Conservation (phyloP, 179 eudicot genomes). For the Carnegiea gigantea region DNA sequence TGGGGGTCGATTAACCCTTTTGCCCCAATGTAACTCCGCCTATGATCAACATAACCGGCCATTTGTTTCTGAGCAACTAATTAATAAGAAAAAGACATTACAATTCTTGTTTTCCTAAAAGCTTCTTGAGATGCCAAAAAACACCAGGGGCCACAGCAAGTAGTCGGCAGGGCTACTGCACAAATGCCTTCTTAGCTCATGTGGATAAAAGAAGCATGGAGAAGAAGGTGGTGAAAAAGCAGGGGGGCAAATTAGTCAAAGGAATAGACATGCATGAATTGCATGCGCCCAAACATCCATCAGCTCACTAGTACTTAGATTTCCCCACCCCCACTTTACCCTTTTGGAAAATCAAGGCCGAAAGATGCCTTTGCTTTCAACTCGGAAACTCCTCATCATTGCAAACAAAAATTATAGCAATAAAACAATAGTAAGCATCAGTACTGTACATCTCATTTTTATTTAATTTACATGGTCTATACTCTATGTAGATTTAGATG, state of each 20-base stretch:
- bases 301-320: not conserved
- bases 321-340: not conserved
- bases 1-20: too few species aligned
- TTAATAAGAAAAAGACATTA: too few species aligned
- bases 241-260: not conserved
- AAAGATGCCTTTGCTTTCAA: not conserved
- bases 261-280: not conserved
- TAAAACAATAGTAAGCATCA: too few species aligned
- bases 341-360: not conserved
- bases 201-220: not conserved
- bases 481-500: too few species aligned
- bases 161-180: not conserved
- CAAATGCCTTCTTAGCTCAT: not conserved
- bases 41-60: too few species aligned
- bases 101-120: too few species aligned
- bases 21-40: too few species aligned
- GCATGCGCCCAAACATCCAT: constrained; percentile 5
- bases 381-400: not conserved
- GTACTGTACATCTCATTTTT: too few species aligned
- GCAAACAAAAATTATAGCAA: not conserved
- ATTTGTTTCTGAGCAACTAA: too few species aligned
- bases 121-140: not conserved
- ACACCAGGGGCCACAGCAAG: not conserved
- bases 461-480: too few species aligned
- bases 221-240: not conserved